Conservation (phyloP, 2,329 filamentous ascomycete genomes). For the Ophiocordyceps sinensis region DNA sequence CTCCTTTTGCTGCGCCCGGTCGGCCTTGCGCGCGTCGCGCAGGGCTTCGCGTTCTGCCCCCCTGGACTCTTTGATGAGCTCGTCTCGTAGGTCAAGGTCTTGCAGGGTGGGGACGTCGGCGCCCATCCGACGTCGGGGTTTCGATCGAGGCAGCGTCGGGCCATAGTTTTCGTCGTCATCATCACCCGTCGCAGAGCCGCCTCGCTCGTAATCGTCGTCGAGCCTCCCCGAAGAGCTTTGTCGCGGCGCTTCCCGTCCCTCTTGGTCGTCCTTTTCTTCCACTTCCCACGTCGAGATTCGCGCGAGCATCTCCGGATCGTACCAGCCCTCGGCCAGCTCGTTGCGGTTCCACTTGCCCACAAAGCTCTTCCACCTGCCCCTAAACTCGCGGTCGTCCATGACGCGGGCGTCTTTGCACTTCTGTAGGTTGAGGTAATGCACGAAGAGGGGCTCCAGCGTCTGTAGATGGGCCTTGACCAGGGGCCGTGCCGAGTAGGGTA, state of each 20-base stretch:
- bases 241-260: neutral
- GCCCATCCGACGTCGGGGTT: slow-evolving; percentile 22
- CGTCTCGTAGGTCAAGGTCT: slow-evolving; percentile 53
- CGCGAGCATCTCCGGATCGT: slow-evolving; percentile 59
- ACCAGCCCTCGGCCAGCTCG: slow-evolving; percentile 84
- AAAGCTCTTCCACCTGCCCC: slow-evolving; percentile 89
- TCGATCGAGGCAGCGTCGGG: slow-evolving; percentile 14
- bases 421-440: slow-evolving; percentile 76
- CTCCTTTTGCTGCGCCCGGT: slow-evolving; percentile 54
- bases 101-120: slow-evolving; percentile 55
- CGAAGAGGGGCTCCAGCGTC: slow-evolving; percentile 57
- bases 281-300: slow-evolving; percentile 17
- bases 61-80: slow-evolving; percentile 34
- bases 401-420: slow-evolving; percentile 58
- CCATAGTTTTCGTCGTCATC: slow-evolving; percentile 39
- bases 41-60: slow-evolving; percentile 37
- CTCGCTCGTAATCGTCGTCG: neutral
- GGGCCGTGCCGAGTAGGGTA: slow-evolving; percentile 52
- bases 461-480: slow-evolving; percentile 57
- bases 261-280: slow-evolving; percentile 2
- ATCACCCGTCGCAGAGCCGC: slow-evolving; percentile 2
- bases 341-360: slow-evolving; percentile 80
- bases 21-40: slow-evolving; percentile 45
- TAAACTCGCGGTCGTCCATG: slow-evolving; percentile 60
- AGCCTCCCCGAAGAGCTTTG: neutral